These are phyloP conservation scores for Chalciporus sphaerocephalus DNA, from an alignment of 768 basidiomycete genomes.

Conservation along the genomic window DNA sequence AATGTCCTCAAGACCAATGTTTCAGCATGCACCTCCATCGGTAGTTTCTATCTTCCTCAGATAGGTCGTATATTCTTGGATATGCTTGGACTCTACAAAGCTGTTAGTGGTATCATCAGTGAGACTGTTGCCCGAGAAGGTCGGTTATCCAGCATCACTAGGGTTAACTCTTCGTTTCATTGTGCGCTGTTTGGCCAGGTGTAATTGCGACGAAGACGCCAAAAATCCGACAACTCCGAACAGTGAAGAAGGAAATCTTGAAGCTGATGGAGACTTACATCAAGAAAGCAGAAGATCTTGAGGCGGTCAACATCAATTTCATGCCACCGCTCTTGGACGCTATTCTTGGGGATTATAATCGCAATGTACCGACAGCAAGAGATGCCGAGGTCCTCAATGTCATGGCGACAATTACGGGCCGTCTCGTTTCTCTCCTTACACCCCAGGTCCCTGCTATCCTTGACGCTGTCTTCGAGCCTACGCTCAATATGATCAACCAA, in stretches of 20 bases:
- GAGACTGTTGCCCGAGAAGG: slow-evolving; percentile 86
- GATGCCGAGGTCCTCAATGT: slow-evolving; percentile 97
- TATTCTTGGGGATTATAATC: slow-evolving; percentile 94
- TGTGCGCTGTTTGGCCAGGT: slow-evolving; percentile 43
- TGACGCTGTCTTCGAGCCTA: slow-evolving; percentile 96
- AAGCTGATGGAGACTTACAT: slow-evolving; percentile 98
- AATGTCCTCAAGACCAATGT: slow-evolving; percentile 99
- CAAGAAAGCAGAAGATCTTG: slow-evolving; percentile 94
- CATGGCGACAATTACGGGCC: slow-evolving; percentile 88
- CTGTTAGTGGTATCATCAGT: slow-evolving; percentile 94
- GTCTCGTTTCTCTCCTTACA: slow-evolving; percentile 78
- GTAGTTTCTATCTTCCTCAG: slow-evolving; percentile 96
- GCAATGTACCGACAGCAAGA: slow-evolving; percentile 87
- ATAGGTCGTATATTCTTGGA: slow-evolving; percentile 94
- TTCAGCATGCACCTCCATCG: slow-evolving; percentile 94
- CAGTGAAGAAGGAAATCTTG: slow-evolving; percentile 97
- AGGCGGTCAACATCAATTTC: slow-evolving; percentile 85
- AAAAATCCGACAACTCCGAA: slow-evolving; percentile 88
- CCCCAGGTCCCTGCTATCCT: slow-evolving; percentile 93
- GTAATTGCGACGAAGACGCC: slow-evolving; percentile 93
- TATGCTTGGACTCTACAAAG: slow-evolving; percentile 97
- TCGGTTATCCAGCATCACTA: slow-evolving; percentile 27
- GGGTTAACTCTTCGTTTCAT: slow-evolving; percentile 1
- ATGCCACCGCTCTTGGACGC: slow-evolving; percentile 95
- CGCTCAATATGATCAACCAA: slow-evolving; percentile 98